Conservation (phyloP, 2,329 filamentous ascomycete genomes). For the Diaporthe vaccinii region DNA sequence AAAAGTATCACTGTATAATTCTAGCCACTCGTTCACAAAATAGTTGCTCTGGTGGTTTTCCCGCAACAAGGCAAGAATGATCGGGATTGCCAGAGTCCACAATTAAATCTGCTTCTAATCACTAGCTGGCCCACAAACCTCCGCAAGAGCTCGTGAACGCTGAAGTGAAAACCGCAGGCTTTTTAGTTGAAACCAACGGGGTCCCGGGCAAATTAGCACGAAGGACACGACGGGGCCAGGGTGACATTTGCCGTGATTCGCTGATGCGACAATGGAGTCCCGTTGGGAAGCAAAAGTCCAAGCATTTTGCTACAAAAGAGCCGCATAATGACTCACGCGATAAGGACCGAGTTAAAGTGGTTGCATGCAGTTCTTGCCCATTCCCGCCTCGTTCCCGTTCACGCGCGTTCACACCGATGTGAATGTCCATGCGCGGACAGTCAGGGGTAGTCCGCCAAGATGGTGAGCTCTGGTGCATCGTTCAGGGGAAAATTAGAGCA, state of each 20-base stretch:
- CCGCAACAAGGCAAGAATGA: background rate
- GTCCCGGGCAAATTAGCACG: background rate
- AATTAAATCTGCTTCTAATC: slow-evolving; percentile 35
- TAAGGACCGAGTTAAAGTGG: background rate
- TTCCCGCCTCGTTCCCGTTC: slow-evolving; percentile 14
- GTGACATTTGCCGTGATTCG: background rate
- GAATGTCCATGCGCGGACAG: slow-evolving; percentile 11
- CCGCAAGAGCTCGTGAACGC: background rate
- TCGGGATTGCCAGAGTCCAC: slow-evolving; percentile 10
- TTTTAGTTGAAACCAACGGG: background rate
- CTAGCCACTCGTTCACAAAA: slow-evolving; percentile 42
- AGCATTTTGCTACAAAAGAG: background rate
- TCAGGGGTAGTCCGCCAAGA: slow-evolving; percentile 15
- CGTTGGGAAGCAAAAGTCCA: background rate
- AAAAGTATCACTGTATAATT: slow-evolving; percentile 44
- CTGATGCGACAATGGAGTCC: background rate
- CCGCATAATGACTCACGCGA: slow-evolving; percentile 31
- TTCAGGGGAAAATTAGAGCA: background rate
- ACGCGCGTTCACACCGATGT: slow-evolving; percentile 35
- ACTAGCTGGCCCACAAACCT: background rate
- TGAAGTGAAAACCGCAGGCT: background rate
- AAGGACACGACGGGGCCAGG: background rate
- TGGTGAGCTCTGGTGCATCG: background rate
- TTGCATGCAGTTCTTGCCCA: slow-evolving; percentile 12
- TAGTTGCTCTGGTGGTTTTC: slow-evolving; percentile 21